Evolutionary conservation across 108 stramenopile genomes (phyloP).

Genomic region (Skeletonema potamos): DNA sequence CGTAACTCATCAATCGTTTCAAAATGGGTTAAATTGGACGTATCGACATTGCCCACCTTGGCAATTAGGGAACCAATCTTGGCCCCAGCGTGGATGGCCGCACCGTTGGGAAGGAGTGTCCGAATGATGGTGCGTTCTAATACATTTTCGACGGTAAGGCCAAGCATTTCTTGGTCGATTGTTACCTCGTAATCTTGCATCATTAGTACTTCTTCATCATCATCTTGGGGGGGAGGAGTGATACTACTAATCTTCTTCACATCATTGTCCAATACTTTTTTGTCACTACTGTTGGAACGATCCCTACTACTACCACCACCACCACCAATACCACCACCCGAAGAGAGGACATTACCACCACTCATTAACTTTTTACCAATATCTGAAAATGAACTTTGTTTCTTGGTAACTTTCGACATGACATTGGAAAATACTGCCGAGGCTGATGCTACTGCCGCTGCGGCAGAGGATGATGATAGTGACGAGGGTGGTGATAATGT

Average conservation of each 20-base stretch:
- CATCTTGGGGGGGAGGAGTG: not conserved
- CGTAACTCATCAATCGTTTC: constrained; percentile 90
- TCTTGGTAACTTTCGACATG: constrained; percentile 32
- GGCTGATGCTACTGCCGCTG: constrained; percentile 19
- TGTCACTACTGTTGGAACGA: not conserved
- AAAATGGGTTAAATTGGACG: constrained; percentile 84
- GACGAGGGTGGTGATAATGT: too few relatives aligned
- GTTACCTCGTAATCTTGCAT: constrained; percentile 63
- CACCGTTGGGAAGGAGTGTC: constrained; percentile 79
- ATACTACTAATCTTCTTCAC: too few relatives aligned
- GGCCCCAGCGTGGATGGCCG: constrained; percentile 82
- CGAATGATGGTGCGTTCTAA: constrained; percentile 87
- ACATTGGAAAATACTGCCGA: constrained; percentile 35
- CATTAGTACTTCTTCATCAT: not conserved
- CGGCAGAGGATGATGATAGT: constrained; percentile 7
- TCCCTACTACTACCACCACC: not conserved
- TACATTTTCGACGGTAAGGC: constrained; percentile 90
- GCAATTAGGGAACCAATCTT: constrained; percentile 81
- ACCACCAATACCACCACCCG: not conserved
- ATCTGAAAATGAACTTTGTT: constrained; percentile 21
- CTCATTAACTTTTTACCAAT: constrained; percentile 34
- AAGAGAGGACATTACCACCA: not conserved
- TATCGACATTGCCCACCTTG: constrained; percentile 82
- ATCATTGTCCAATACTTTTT: not conserved
- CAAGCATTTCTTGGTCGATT: constrained; percentile 86